phyloP scores from a whole-genome alignment of 148 eudicot genomes.

The Diospyros kaki region DNA sequence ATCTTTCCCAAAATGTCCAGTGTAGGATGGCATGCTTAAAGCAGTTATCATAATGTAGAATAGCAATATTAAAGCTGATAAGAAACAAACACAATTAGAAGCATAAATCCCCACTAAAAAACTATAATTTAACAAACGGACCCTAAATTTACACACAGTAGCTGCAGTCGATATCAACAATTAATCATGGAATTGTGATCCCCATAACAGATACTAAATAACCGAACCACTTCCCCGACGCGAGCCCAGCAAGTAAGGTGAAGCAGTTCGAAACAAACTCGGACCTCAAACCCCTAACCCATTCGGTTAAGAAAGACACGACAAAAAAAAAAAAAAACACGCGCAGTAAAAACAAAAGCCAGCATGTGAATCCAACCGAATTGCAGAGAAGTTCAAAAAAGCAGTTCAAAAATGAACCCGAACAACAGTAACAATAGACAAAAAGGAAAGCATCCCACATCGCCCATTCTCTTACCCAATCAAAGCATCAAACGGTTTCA shows the following conservation, averaged over 20 bases:
- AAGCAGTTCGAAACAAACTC: neutral
- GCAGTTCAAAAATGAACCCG: neutral
- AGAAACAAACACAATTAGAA: neutral
- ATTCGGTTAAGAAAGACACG: neutral
- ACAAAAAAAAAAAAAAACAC: neutral
- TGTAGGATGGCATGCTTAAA: neutral
- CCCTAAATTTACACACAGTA: neutral
- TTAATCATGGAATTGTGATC: neutral
- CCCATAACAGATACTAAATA: neutral
- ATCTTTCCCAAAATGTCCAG: neutral
- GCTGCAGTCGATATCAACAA: neutral
- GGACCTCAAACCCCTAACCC: neutral
- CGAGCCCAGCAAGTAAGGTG: neutral
- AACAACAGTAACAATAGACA: neutral
- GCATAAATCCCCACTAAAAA: no score
- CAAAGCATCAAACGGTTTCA: conserved; percentile 6
- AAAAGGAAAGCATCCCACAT: neutral
- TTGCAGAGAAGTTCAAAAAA: neutral
- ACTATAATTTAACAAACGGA: neutral
- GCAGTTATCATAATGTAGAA: neutral
- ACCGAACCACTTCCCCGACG: neutral
- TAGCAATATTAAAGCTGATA: neutral
- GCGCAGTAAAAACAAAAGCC: neutral
- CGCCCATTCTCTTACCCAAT: neutral
- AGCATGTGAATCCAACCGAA: neutral